phyloP scores from a whole-genome alignment of 805 yeast genomes.

The Zygosaccharomyces bailii region DNA sequence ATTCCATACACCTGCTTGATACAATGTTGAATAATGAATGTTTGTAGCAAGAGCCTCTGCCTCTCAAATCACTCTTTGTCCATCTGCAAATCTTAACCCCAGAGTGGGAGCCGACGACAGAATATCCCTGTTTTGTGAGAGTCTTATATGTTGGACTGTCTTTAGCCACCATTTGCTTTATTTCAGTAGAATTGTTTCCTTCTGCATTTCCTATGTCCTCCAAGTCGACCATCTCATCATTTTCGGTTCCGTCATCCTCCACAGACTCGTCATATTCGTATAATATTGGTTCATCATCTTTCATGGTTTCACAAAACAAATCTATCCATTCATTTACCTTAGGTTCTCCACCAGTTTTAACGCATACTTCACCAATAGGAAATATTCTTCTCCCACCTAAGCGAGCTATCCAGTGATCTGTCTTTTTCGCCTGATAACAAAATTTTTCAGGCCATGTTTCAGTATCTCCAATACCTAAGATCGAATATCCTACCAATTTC shows the following conservation, averaged over 20 bases:
- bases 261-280: conserved; percentile 58
- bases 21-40: conserved; percentile 88
- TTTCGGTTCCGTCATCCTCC: conserved; percentile 42
- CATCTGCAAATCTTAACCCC: conserved; percentile 95
- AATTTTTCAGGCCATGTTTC: conserved; percentile 82
- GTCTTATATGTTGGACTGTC: conserved; percentile 86
- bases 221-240: conserved; percentile 61
- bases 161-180: conserved; percentile 84
- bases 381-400: conserved; percentile 83
- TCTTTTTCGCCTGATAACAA: conserved; percentile 77
- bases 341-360: conserved; percentile 61
- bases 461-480: conserved; percentile 81
- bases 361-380: conserved; percentile 81
- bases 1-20: conserved; percentile 92
- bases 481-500: conserved; percentile 71
- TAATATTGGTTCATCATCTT: conserved; percentile 68
- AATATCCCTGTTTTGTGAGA: conserved; percentile 88
- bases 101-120: conserved; percentile 89
- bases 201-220: conserved; percentile 74
- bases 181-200: conserved; percentile 30
- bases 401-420: conserved; percentile 73
- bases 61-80: conserved; percentile 92
- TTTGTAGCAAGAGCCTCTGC: conserved; percentile 92
- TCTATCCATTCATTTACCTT: conserved; percentile 65
- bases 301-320: conserved; percentile 54